Percentiles rank a stretch among this genome's conserved stretches.
Conservation (phyloP, 2,329 filamentous ascomycete species). For the Fusarium tuaranense region DNA sequence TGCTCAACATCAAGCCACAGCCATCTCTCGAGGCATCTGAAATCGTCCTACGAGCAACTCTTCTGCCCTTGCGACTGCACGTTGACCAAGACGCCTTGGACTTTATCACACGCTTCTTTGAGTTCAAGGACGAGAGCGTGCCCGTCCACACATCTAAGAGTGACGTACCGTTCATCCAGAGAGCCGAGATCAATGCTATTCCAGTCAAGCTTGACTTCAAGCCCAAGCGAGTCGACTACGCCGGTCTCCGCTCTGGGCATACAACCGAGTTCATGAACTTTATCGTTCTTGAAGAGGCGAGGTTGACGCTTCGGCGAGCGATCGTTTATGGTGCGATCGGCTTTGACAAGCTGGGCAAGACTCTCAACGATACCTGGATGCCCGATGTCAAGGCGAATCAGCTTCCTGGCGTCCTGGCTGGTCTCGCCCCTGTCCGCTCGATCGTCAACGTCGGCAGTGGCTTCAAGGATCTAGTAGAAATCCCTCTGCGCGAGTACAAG, state of each 20-base stretch:
- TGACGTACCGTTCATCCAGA: constrained; percentile 88
- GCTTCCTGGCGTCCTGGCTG: constrained; percentile 87
- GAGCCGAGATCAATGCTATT: constrained; percentile 87
- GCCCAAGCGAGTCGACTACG: constrained; percentile 97
- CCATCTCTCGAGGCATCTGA: constrained; percentile 88
- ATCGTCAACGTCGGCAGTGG: constrained; percentile 92
- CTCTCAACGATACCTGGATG: constrained; percentile 96
- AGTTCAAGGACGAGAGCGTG: constrained; percentile 86
- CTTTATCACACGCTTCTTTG: constrained; percentile 97
- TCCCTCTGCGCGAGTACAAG: constrained; percentile 91
- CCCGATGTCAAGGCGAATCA: constrained; percentile 92
- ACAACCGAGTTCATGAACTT: constrained; percentile 99
- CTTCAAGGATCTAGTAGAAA: constrained; percentile 85
- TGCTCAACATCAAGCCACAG: constrained; percentile 89
- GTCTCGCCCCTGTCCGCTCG: constrained; percentile 88
- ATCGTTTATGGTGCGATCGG: constrained; percentile 94
- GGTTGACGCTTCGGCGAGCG: constrained; percentile 86
- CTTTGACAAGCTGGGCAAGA: constrained; percentile 90
- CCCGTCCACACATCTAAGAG: constrained; percentile 69
- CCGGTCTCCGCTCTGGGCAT: constrained; percentile 88
- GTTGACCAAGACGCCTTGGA: constrained; percentile 98
- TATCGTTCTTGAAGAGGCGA: constrained; percentile 87
- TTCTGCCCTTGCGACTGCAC: constrained; percentile 89
- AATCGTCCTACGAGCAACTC: constrained; percentile 81
- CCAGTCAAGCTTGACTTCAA: constrained; percentile 93